Base-by-base conservation (phyloP, 139 green algal genomes). In the Nannochloris sp. region DNA sequence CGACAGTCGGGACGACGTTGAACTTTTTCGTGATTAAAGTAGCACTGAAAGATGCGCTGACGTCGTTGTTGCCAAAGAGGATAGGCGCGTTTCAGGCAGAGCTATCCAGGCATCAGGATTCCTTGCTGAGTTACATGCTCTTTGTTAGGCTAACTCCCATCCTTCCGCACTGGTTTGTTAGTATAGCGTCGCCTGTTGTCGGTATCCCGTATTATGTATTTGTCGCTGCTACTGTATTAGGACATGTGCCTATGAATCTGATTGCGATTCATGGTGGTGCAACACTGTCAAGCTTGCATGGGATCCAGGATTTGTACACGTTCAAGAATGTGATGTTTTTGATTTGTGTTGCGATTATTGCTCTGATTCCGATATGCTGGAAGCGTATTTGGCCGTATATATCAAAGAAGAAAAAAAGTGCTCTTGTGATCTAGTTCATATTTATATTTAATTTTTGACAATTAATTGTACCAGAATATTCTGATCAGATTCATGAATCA, bases 41-140 rank as follows among this genome's bases (percentile, higher is more conserved):
- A 27, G 44, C 70, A n/a, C 65, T 78, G 34, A 57, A 62, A 44
- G 71, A 73, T 31, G 60, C 62, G 2, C 50, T 78, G 6, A 55
- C 29, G 21, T 44, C 44, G 2, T 49, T 78, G 3, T 60, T 78
- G 11, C 71, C 71, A 1, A 24, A 25, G 1, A 64, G 65, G 9
- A 58, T 78, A 37, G 40, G 55, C 21, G 37, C 60, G 25, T 78
- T 78, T 48, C 40, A 68, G 1, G 4, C 23, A 18, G 71, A 78
- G 64, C 40, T 78, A 43, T 8, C 56, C 7, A 61, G 66, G 58
- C 82, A 80, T 31, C 64, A 70, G 3, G 12, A 70, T 24, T 58
- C 79, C 57, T 70, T 91, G 34, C 55, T 91, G 21, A 76, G 74
- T 68, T 91, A 91, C 72, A 81, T 89, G 46, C 70, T 91, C 3